Conservation (phyloP, 495 filamentous ascomycete species). For the Chaetomium cochliodes region DNA sequence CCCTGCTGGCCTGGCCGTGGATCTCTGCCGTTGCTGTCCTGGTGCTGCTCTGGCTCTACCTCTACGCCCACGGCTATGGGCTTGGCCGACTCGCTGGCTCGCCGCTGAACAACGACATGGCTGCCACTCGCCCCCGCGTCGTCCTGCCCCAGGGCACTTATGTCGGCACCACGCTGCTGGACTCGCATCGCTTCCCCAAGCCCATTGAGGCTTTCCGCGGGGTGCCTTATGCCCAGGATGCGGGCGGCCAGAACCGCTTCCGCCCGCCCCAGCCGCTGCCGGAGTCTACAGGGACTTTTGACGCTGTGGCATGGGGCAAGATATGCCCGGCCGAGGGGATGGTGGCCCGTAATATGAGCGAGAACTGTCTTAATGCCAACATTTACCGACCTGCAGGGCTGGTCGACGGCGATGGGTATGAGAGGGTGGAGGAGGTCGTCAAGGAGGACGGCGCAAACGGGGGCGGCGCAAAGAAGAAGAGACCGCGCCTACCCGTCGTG, state of each 20-base stretch:
- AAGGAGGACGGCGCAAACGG: too few species aligned
- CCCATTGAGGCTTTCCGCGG: conserved; percentile 58
- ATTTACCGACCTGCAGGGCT: conserved; percentile 45
- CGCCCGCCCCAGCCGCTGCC: conserved; percentile 47
- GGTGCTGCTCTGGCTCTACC: conserved; percentile 17
- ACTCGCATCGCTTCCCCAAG: conserved; percentile 43
- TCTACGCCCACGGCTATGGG: background rate
- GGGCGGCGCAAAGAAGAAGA: background rate
- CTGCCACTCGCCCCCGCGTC: conserved; percentile 36
- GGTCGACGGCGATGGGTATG: conserved; percentile 25
- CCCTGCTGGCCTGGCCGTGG: background rate
- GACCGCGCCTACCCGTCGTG: conserved; percentile 54
- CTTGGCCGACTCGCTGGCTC: background rate
- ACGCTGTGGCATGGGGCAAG: conserved; percentile 47
- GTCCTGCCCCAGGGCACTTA: conserved; percentile 55
- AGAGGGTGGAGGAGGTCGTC: too few species aligned
- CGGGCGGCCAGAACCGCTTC: conserved; percentile 57
- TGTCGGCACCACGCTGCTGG: conserved; percentile 47
- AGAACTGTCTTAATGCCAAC: conserved; percentile 55
- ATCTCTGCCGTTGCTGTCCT: conserved; percentile 9
- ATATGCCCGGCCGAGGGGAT: conserved; percentile 41
- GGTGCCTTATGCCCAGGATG: conserved; percentile 59
- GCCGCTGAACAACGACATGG: background rate
- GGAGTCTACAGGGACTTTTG: conserved; percentile 32
- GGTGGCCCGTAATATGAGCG: conserved; percentile 37